Evolutionary conservation across 345 rosid species (phyloP).

Genomic region (Eucalyptus erythrocorys): DNA sequence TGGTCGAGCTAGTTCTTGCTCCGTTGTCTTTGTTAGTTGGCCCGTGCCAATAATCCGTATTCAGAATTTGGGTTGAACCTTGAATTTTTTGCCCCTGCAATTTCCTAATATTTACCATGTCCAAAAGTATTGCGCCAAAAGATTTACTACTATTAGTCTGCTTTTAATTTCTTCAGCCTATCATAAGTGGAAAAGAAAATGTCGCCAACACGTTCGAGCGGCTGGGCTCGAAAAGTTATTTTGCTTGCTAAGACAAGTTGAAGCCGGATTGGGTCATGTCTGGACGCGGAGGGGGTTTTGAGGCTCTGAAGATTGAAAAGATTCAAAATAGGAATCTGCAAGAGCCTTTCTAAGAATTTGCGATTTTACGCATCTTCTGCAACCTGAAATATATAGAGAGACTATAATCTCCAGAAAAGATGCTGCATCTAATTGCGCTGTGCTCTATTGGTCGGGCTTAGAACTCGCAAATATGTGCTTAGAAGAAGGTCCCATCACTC

Average conservation of each 20-base stretch:
- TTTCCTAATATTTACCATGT: background rate
- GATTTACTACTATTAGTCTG: background rate
- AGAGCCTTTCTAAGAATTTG: background rate
- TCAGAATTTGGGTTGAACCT: background rate
- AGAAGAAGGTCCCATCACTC: background rate
- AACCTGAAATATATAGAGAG: background rate
- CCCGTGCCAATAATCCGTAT: background rate
- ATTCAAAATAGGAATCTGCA: background rate
- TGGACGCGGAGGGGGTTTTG: too few species aligned
- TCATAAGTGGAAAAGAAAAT: background rate
- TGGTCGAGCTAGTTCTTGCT: background rate
- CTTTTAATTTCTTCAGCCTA: background rate
- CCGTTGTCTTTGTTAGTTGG: background rate
- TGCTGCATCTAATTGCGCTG: background rate
- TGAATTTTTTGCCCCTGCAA: background rate
- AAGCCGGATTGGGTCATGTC: too few species aligned
- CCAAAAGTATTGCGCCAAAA: background rate
- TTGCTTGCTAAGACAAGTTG: background rate
- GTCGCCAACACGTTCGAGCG: background rate
- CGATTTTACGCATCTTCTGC: background rate
- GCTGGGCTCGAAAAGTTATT: background rate
- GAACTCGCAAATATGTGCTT: background rate
- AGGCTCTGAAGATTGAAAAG: background rate
- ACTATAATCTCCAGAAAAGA: background rate
- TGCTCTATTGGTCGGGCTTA: background rate